These are phyloP conservation scores for Diaporthe australafricana DNA, from an alignment of 2,329 filamentous ascomycete species.

Conservation along the genomic window DNA sequence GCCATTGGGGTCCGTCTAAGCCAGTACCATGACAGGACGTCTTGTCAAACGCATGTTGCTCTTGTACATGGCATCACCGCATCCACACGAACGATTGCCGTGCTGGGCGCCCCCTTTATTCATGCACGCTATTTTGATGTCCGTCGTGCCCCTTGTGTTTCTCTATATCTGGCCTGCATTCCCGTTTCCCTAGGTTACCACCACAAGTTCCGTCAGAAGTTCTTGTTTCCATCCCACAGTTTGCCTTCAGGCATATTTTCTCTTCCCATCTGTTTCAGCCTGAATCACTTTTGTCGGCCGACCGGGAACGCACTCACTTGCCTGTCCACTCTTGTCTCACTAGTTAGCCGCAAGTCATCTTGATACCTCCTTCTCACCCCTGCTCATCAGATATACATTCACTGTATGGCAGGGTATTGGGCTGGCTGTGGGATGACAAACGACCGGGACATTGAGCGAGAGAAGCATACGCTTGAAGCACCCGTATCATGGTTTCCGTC, in stretches of 20 bases:
- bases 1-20: slow-evolving; percentile 15
- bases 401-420: neutral
- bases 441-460: neutral
- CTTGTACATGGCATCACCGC: slow-evolving; percentile 36
- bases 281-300: neutral
- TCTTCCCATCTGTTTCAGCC: slow-evolving; percentile 24
- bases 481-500: slow-evolving; percentile 24
- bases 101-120: slow-evolving; percentile 42
- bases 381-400: neutral
- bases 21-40: slow-evolving; percentile 30
- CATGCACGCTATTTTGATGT: slow-evolving; percentile 30
- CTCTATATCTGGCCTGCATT: slow-evolving; percentile 27
- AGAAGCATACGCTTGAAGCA: neutral
- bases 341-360: neutral
- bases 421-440: slow-evolving; percentile 10
- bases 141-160: slow-evolving; percentile 10
- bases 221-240: slow-evolving; percentile 5
- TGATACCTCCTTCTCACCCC: neutral
- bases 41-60: slow-evolving; percentile 23
- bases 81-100: slow-evolving; percentile 27
- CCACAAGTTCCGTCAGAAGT: neutral
- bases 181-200: slow-evolving; percentile 3
- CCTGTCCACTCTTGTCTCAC: slow-evolving; percentile 16
- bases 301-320: slow-evolving; percentile 1
- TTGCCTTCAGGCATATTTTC: neutral